A percentile compares a stretch with the other conserved stretches of the same genome.
Conservation (phyloP, 352 stramenopile species). For the Thalassiosira delicatula region DNA sequence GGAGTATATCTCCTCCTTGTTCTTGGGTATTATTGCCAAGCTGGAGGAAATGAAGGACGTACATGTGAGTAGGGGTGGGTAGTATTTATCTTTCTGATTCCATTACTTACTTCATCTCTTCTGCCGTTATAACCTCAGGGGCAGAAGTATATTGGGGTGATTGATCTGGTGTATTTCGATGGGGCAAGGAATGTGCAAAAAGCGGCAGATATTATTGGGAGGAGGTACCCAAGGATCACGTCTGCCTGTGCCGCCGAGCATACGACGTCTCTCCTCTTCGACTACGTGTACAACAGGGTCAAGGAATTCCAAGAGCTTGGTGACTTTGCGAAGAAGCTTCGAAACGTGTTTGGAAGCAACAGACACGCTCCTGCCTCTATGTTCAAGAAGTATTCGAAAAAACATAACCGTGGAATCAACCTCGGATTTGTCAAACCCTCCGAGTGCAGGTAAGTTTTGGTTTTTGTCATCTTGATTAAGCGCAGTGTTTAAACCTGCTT, state of each 20-base stretch:
- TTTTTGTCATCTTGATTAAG: too few species aligned
- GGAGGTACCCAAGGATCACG: constrained; percentile 11
- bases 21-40: constrained; percentile 3
- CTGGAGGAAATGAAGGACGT: not conserved
- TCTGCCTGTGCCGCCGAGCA: not conserved
- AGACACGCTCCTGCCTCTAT: too few species aligned
- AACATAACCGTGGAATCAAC: constrained; percentile 5
- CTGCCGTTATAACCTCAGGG: not conserved
- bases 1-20: constrained; percentile 2
- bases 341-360: constrained; percentile 50
- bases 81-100: not conserved
- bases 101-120: not conserved
- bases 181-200: constrained; percentile 27
- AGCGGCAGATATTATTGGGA: not conserved
- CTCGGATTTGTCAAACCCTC: constrained; percentile 20
- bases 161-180: constrained; percentile 25
- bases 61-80: not conserved
- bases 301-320: constrained; percentile 40
- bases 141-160: not conserved
- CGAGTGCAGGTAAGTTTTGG: constrained; percentile 4
- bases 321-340: too few species aligned
- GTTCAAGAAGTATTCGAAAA: constrained; percentile 14
- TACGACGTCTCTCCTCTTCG: too few species aligned
- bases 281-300: constrained; percentile 7
- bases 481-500: too few species aligned